phyloP scores from a whole-genome alignment of 441 rosid genomes.

The Pelargonium cotyledonis region DNA sequence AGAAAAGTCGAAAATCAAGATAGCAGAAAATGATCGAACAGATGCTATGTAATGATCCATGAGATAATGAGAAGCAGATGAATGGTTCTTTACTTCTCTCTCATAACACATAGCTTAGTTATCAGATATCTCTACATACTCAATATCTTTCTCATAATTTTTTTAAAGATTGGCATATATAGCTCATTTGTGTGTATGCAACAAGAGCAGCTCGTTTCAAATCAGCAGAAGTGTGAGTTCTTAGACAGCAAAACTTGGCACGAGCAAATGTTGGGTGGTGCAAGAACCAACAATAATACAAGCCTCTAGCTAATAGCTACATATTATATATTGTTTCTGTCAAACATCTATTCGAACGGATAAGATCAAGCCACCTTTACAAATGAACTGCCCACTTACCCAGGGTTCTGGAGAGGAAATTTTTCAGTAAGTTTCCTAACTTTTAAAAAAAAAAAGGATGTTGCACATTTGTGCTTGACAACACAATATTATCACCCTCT shows the following conservation, averaged over 20 bases:
- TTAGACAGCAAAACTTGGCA: too few relatives aligned
- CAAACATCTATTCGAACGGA: not conserved
- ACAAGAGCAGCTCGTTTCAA: too few relatives aligned
- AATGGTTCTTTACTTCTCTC: not conserved
- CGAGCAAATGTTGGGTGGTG: not conserved
- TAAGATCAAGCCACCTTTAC: not conserved
- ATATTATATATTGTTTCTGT: not conserved
- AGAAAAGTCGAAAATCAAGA: not conserved
- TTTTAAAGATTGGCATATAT: too few relatives aligned
- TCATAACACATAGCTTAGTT: not conserved
- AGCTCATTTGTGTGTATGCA: too few relatives aligned
- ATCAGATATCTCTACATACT: not conserved
- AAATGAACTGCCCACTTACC: not conserved
- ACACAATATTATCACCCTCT: not conserved
- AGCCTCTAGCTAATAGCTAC: not conserved
- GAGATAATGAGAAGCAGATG: not conserved
- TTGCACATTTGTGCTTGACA: not conserved
- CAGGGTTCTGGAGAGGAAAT: not conserved
- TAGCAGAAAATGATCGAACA: not conserved
- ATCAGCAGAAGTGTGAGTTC: too few relatives aligned
- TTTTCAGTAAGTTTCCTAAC: not conserved
- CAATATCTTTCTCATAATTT: too few relatives aligned
- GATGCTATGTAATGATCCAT: not conserved
- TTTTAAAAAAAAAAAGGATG: not conserved
- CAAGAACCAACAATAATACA: not conserved